Evolutionary conservation across 495 filamentous ascomycete species (phyloP), one percentile per base, ranked within the genome.

Genomic region (Oleoguttula mirabilis): DNA sequence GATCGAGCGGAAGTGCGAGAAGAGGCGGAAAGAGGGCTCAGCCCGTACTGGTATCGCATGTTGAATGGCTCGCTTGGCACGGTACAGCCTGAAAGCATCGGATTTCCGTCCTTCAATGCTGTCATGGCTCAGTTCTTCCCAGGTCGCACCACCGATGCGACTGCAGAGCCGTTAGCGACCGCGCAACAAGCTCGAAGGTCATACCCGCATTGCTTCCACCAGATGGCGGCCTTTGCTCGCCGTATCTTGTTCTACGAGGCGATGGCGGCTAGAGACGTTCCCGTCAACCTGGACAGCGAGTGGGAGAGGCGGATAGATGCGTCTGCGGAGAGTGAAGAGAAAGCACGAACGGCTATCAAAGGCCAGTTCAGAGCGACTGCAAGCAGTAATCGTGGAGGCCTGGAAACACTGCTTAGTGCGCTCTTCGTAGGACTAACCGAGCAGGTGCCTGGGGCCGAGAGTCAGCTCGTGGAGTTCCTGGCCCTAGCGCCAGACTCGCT

Each of bases 21-120:
- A 57, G 88, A 98, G 62, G 90, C 84, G 2, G 81, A 74, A 43
- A 87, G 88, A 58, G 90, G 90, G 2, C 71, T 93, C 1, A 80
- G 82, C 61, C 82, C 82, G 10, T 82, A 85, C 53, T 85, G 82
- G 77, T 81, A 80, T 57, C 66, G 66, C 35, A 70, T 84, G 42
- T 55, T 79, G 20, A 82, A 81, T 49, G 69, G 43, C 0, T 45
- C 39, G 0, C 35, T 33, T 31, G 72, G 38, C 54, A 55, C 61
- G 25, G 48, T 54, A 24, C 56, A 60, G 47, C 52, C 7, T 31
- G 51, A 21, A 36, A 6, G 65, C 57, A 50, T 71, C 62, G 33
- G 44, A 60, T 31, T 72, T 69, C 43, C 73, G 1, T 19, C 36
- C 2, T 55, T 52, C 21, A 11, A 25, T 5, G 34, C 24, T 3